These are phyloP conservation scores for Colletotrichum liaoningense DNA, from an alignment of 2,329 filamentous ascomycete genomes.

Conservation along the genomic window DNA sequence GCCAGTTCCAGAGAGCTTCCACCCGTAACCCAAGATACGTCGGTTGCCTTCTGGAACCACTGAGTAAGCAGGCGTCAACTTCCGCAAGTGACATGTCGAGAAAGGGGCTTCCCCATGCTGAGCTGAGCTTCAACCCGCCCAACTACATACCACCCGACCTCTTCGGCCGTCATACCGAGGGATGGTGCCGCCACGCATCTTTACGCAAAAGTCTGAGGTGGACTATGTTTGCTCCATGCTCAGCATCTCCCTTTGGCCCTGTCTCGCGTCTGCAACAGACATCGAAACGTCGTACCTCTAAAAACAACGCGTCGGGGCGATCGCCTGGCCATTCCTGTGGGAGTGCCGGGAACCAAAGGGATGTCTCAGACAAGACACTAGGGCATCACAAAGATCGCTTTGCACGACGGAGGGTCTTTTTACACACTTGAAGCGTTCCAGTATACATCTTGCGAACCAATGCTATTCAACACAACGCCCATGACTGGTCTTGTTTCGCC, in stretches of 20 bases:
- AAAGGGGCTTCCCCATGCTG: conserved; percentile 12
- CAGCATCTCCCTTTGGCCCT: conserved; percentile 13
- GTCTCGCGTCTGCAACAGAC: background rate
- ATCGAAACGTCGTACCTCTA: background rate
- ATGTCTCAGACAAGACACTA: conserved; percentile 27
- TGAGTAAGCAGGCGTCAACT: conserved; percentile 6
- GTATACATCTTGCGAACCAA: conserved; percentile 11
- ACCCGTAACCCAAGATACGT: background rate
- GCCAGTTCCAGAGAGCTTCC: background rate
- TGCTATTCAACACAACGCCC: background rate
- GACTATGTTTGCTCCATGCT: conserved; percentile 11
- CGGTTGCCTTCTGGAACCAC: conserved; percentile 24
- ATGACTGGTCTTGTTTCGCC: background rate
- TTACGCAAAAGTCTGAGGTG: background rate
- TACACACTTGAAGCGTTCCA: conserved; percentile 19
- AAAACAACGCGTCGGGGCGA: conserved; percentile 22
- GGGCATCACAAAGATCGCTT: conserved; percentile 25
- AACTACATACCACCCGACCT: background rate
- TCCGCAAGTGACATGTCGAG: conserved; percentile 30
- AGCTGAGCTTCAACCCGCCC: conserved; percentile 10
- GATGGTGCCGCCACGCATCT: conserved; percentile 12
- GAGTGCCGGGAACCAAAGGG: conserved; percentile 26
- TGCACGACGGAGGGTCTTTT: conserved; percentile 15
- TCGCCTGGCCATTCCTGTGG: conserved; percentile 19
- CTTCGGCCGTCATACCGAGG: background rate